phyloP scores from a whole-genome alignment of 805 yeast species.

The Hanseniaspora pseudoguilliermondii region DNA sequence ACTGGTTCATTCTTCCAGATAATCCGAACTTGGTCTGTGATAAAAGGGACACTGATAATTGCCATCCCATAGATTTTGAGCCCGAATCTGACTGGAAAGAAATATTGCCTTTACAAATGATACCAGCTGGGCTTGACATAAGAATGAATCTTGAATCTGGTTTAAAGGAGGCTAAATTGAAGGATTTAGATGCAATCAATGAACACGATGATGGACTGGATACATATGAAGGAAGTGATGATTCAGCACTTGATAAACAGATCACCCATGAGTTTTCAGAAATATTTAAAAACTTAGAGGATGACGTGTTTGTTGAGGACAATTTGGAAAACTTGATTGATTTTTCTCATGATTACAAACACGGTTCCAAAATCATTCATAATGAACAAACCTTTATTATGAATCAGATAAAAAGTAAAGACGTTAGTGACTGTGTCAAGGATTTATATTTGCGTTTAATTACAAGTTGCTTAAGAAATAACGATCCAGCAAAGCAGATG shows the following conservation, averaged over 20 bases:
- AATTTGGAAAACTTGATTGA: slow-evolving; percentile 36
- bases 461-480: slow-evolving; percentile 61
- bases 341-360: slow-evolving; percentile 54
- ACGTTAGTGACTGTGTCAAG: slow-evolving; percentile 21
- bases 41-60: slow-evolving; percentile 29
- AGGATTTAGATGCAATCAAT: slow-evolving; percentile 26
- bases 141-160: slow-evolving; percentile 64
- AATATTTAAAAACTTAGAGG: slow-evolving; percentile 21
- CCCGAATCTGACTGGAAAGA: slow-evolving; percentile 60
- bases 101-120: slow-evolving; percentile 55
- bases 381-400: slow-evolving; percentile 22
- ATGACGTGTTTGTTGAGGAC: slow-evolving; percentile 16
- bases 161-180: slow-evolving; percentile 51
- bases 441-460: slow-evolving; percentile 51
- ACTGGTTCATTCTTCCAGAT: slow-evolving; percentile 13
- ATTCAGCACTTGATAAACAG: slow-evolving; percentile 3
- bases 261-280: slow-evolving; percentile 21
- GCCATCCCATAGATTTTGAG: slow-evolving; percentile 52
- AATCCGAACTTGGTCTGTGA: slow-evolving; percentile 22
- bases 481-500: slow-evolving; percentile 42
- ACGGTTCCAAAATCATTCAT: slow-evolving; percentile 38
- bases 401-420: slow-evolving; percentile 15
- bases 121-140: slow-evolving; percentile 68
- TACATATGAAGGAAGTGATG: slow-evolving; percentile 6
- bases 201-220: slow-evolving; percentile 12